Conservation (phyloP, 768 basidiomycete genomes). For the Guyanaporus albipodus region DNA sequence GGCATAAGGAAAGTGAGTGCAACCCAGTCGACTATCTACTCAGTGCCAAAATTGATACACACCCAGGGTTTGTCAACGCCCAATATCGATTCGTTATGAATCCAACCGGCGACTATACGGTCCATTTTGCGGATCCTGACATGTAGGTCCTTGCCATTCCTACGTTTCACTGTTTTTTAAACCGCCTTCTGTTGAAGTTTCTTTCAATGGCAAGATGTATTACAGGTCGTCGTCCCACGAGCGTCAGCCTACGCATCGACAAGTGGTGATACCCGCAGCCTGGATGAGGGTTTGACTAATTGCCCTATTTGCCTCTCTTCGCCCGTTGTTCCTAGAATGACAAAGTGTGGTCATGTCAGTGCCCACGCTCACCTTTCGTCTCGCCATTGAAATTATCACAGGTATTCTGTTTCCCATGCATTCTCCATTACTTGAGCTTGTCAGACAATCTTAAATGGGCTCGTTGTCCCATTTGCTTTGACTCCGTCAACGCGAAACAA, state of each 20-base stretch:
- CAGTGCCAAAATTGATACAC: conserved; percentile 11
- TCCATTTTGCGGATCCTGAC: conserved; percentile 96
- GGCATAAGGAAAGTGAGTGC: conserved; percentile 92
- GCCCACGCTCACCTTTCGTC: not conserved
- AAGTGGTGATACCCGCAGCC: conserved; percentile 38
- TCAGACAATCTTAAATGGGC: conserved; percentile 84
- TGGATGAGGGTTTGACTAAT: conserved; percentile 60
- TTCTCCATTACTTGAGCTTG: conserved; percentile 82
- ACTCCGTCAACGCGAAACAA: conserved; percentile 85
- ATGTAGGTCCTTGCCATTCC: conserved; percentile 55
- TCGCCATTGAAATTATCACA: conserved; percentile 32
- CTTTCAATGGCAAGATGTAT: conserved; percentile 94
- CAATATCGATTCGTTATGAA: conserved; percentile 96
- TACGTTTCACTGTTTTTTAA: not conserved
- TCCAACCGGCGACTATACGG: conserved; percentile 87
- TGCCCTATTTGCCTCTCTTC: conserved; percentile 96
- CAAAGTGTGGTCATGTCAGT: conserved; percentile 96
- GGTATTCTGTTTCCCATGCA: conserved; percentile 95
- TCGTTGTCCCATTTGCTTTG: conserved; percentile 94
- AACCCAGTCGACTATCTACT: conserved; percentile 8
- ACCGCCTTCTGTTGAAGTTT: conserved; percentile 47
- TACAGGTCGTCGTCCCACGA: conserved; percentile 91
- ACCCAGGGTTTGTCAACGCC: conserved; percentile 89
- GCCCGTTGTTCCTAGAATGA: conserved; percentile 88
- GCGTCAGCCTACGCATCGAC: conserved; percentile 67